Percentiles rank a stretch among this genome's conserved stretches.
phyloP scores from a whole-genome alignment of 1,284 basidiomycete species.

The Puccinia novopanici region DNA sequence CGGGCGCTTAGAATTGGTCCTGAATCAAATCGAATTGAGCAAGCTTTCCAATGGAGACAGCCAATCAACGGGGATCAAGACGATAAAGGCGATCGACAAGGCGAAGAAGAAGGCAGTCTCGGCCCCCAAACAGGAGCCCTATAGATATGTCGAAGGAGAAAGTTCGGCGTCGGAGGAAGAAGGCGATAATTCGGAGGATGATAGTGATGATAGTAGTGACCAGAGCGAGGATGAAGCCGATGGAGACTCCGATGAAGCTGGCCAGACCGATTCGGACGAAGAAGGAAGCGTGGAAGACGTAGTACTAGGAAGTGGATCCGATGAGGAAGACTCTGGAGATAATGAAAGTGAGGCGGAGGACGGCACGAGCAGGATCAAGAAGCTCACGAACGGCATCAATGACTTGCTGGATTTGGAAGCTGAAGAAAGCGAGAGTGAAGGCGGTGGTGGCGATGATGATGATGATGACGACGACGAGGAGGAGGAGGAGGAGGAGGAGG shows the following conservation, averaged over 20 bases:
- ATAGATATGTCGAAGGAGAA: conserved; percentile 56
- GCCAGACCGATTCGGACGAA: conserved; percentile 8
- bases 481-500: conserved; percentile 65
- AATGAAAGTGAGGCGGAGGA: conserved; percentile 53
- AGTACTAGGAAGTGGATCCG: conserved; percentile 5
- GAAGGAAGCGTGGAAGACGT: conserved; percentile 59
- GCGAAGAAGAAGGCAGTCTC: conserved; percentile 58
- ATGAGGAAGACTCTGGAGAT: conserved; percentile 28
- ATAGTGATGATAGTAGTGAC: conserved; percentile 59
- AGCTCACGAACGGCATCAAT: conserved; percentile 4
- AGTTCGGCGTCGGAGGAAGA: conserved; percentile 55
- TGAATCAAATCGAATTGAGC: conserved; percentile 75
- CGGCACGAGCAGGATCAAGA: conserved; percentile 19
- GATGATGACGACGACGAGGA: conserved; percentile 57
- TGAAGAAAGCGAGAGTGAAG: conserved; percentile 63
- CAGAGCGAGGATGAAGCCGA: conserved; percentile 53
- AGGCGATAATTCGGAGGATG: conserved; percentile 59
- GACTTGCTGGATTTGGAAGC: conserved; percentile 68
- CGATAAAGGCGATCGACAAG: conserved; percentile 9
- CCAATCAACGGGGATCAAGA: conserved; percentile 57
- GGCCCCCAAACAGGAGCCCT: conserved; percentile 51
- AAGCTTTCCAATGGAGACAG: conserved; percentile 55
- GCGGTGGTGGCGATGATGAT: conserved; percentile 53
- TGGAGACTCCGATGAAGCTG: conserved; percentile 32
- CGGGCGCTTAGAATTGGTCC: conserved; percentile 86